A percentile compares a stretch with the other conserved stretches of the same genome.
phyloP scores from a whole-genome alignment of 2,329 filamentous ascomycete species.

The Phaeoacremonium minimum region DNA sequence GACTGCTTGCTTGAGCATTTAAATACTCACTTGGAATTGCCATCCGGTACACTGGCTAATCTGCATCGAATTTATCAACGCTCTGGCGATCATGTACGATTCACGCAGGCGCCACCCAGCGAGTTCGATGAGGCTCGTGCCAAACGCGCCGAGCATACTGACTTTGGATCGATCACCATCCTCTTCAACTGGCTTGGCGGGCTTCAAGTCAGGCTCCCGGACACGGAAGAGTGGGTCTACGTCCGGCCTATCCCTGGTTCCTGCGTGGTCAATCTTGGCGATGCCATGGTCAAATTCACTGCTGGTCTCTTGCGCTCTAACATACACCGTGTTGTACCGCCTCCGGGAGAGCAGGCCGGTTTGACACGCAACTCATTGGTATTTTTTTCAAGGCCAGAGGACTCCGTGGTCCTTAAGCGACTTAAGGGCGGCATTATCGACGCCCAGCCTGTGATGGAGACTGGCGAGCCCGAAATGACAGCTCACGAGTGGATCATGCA shows the following conservation, averaged over 20 bases:
- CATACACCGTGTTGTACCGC: slow-evolving; percentile 25
- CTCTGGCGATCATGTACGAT: slow-evolving; percentile 12
- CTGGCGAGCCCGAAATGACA: slow-evolving; percentile 6
- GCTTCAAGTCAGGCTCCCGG: slow-evolving; percentile 27
- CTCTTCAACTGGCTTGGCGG: slow-evolving; percentile 33
- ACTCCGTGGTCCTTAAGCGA: slow-evolving; percentile 9
- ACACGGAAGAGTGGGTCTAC: slow-evolving; percentile 15
- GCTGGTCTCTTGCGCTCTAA: slow-evolving; percentile 23
- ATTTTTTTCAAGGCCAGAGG: slow-evolving; percentile 12
- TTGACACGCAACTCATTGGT: slow-evolving; percentile 11
- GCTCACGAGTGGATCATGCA: slow-evolving; percentile 10
- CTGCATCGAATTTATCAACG: slow-evolving; percentile 8
- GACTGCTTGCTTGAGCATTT: slow-evolving; percentile 8
- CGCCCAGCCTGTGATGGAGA: slow-evolving; percentile 2
- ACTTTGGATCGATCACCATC: slow-evolving; percentile 31
- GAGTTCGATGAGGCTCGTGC: slow-evolving; percentile 5
- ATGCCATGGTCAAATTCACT: slow-evolving; percentile 28
- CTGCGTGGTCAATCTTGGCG: slow-evolving; percentile 29
- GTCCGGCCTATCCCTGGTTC: slow-evolving; percentile 15
- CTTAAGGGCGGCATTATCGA: slow-evolving; percentile 10
- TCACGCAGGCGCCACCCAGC: slow-evolving; percentile 9
- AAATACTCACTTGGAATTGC: slow-evolving; percentile 4
- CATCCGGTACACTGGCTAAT: slow-evolving; percentile 3
- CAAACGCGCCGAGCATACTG: slow-evolving; percentile 23
- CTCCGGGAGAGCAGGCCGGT: slow-evolving; percentile 15